phyloP scores from a whole-genome alignment of 2,329 filamentous ascomycete genomes.

The Aspergillus pseudoglaucus region DNA sequence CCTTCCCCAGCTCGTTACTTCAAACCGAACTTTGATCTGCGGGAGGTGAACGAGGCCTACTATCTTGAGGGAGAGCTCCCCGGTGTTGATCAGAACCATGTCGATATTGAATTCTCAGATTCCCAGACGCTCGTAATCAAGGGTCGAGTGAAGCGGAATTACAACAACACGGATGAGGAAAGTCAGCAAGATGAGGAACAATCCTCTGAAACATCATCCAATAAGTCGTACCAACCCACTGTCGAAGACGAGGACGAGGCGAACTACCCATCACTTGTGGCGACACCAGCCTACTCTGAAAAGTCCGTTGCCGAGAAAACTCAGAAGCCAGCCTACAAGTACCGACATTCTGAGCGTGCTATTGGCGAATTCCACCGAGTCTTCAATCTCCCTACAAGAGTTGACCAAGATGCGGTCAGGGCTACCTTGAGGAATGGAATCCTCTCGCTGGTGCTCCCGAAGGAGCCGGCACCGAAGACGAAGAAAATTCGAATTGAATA shows the following conservation, averaged over 20 bases:
- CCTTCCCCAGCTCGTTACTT: constrained; percentile 24
- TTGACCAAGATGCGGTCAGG: constrained; percentile 54
- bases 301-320: constrained; percentile 13
- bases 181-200: constrained; percentile 12
- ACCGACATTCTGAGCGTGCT: constrained; percentile 53
- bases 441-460: constrained; percentile 50
- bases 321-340: constrained; percentile 33
- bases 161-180: constrained; percentile 9
- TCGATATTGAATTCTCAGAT: constrained; percentile 44
- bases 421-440: constrained; percentile 55
- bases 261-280: constrained; percentile 8
- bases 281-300: constrained; percentile 14
- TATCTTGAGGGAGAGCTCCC: constrained; percentile 42
- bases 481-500: constrained; percentile 47
- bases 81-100: constrained; percentile 36
- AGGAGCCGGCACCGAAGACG: constrained; percentile 42
- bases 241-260: constrained; percentile 49
- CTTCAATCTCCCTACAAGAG: constrained; percentile 50
- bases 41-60: constrained; percentile 36
- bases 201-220: constrained; percentile 14
- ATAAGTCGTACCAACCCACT: constrained; percentile 38
- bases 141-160: constrained; percentile 32
- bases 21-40: constrained; percentile 39
- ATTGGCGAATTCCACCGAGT: constrained; percentile 52
- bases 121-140: constrained; percentile 39